Base-by-base conservation (phyloP, 2,329 filamentous ascomycete genomes). In the Tolypocladium sp. region DNA sequence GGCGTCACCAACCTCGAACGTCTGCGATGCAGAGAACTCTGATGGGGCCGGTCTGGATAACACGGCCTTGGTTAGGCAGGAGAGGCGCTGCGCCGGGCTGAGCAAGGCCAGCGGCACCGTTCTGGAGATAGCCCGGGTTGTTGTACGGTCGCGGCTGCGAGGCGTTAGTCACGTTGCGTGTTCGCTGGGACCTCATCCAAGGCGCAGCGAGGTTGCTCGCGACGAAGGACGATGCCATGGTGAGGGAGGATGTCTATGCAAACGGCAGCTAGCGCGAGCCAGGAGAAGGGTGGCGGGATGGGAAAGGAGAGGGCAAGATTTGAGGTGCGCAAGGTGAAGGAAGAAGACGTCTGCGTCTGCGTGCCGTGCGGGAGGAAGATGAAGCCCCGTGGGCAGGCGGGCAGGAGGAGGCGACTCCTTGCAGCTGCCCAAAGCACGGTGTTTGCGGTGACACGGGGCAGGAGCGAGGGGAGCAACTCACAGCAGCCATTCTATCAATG, bases 21-120 rank as follows among this genome's bases (percentile, higher is more conserved):
- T 89, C 86, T 63, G 86, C 86, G 71, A 89, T 85, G 72, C 86
- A 89, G 57, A 89, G 79, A 57, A 89, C 81, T 74, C 86, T 79
- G 62, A 86, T 82, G 46, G 85, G 83, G 22, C 85, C 85, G 58
- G 80, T 84, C 71, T 88, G 84, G 68, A 88, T 78, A 64, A 88
- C 73, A 63, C 85, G 83, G 61, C 85, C 85, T 71, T 88, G 85
- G 72, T 88, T 88, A 59, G 85, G 85, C 60, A 88, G 77, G 58
- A 88, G 82, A 64, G 85, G 85, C 51, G 82, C 80, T 64, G 84
- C 85, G 69, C 84, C 84, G 46, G 83, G 77, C 63, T 80, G 81
- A 61, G 78, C 74, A 52, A 82, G 72, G 63, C 77, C 74, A 59
- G 76, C 74, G 64, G 79, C 81, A 70, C 85, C 85, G 75, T 88